Base-by-base conservation (phyloP, 176 grass and related monocot species). In the Oryza brachyantha region DNA sequence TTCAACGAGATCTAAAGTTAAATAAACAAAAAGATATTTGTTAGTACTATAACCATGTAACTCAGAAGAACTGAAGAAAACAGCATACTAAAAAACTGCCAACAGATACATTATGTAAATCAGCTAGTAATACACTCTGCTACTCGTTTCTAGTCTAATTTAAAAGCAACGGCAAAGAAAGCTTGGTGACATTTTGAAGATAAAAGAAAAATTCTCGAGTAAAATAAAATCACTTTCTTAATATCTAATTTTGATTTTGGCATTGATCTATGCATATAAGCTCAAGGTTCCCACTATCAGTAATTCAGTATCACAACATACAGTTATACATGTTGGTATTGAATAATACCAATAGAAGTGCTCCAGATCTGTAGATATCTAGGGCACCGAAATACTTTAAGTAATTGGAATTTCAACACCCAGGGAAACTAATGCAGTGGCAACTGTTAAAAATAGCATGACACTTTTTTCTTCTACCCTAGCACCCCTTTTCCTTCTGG, bases 1-100 rank as follows among this genome's bases (percentile, higher is more conserved):
- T 10, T 58, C 54, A 3, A 68, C 80, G 27, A 97, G 45, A 80
- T 93, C 90, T 93, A 61, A 37, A 73, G 63, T 80, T 41, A 64
- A 84, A 79, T 81, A 72, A 70, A 48, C 7, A 70, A 76, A 83
- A 24, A 66, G 26, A 12, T 61, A 16, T 75, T 57, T 64, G 25
- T 22, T 21, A 71, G 46, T 66, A 38, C 9, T 27, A 55, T 57
- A 70, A 57, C 37, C 12, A 17, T 54, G 73, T 54, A 65, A 68
- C 55, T 75, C 14, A 68, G 29, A 34, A 13, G 12, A 54, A 38
- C 27, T 84, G 16, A 26, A 79, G 59, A 67, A 83, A 73, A 24
- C 29, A 78, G 0, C 24, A 69, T 29, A 35, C 10, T 75, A 24
- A 55, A 35, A 70, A 78, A 24, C 0, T 73, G 6, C 4, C 34